phyloP scores from a whole-genome alignment of 768 basidiomycete genomes.

The Russula lepida region DNA sequence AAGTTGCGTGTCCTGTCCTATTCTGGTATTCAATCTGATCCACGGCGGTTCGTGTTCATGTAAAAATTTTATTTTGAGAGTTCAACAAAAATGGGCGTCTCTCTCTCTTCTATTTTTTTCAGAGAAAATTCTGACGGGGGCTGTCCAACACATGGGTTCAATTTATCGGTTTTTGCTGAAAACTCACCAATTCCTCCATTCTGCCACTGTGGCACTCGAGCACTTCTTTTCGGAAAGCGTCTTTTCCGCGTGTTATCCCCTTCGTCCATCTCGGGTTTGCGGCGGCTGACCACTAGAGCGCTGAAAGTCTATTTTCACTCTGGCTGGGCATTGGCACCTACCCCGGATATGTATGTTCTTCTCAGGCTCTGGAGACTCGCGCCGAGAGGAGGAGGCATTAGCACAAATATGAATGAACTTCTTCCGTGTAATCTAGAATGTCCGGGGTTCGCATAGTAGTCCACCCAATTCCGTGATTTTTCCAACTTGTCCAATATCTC shows the following conservation, averaged over 20 bases:
- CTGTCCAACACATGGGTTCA: not conserved
- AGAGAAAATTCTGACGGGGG: not conserved
- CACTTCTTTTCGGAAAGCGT: not conserved
- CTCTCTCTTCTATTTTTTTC: not conserved
- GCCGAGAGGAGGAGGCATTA: too few species aligned
- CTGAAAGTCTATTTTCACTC: not conserved
- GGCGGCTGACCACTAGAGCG: not conserved
- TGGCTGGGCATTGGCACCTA: not conserved
- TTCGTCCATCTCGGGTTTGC: not conserved
- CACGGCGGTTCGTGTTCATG: not conserved
- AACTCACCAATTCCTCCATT: not conserved
- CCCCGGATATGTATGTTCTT: not conserved
- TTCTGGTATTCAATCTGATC: not conserved
- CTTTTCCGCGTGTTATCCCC: not conserved
- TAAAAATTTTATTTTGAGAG: not conserved
- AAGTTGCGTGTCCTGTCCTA: not conserved
- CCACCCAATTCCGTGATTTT: constrained; percentile 5
- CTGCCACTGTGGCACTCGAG: not conserved
- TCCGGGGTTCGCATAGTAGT: not conserved
- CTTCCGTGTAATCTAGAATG: not conserved
- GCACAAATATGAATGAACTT: not conserved
- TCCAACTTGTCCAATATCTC: too few species aligned
- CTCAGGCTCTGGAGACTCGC: not conserved
- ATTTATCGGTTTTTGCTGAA: not conserved
- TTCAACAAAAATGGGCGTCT: not conserved